Conservation (phyloP, 768 basidiomycete species). For the Lactarius deliciosus region DNA sequence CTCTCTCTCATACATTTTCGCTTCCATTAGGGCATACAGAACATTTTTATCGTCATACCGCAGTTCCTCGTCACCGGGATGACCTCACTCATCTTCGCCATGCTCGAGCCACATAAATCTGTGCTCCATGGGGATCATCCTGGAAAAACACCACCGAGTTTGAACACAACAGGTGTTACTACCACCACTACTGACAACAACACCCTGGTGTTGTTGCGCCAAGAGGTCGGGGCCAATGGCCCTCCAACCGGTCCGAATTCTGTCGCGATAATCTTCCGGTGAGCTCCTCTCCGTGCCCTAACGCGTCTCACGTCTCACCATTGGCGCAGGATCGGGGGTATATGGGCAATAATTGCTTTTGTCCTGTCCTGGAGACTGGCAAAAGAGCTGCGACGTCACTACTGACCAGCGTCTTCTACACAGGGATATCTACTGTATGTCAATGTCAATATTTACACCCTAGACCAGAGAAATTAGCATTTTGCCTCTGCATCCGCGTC, state of each 20-base stretch:
- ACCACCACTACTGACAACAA: neutral
- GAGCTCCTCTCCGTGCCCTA: slow-evolving; percentile 16
- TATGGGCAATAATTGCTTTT: slow-evolving; percentile 32
- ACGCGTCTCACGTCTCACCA: neutral
- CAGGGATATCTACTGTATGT: slow-evolving; percentile 3
- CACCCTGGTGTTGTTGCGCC: slow-evolving; percentile 9
- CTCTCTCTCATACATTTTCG: slow-evolving; percentile 9
- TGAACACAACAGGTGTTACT: slow-evolving; percentile 6
- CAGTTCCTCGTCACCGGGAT: slow-evolving; percentile 91
- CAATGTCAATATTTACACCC: neutral
- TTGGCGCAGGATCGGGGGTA: slow-evolving; percentile 30
- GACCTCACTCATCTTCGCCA: slow-evolving; percentile 80
- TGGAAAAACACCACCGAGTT: slow-evolving; percentile 19
- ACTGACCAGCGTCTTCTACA: slow-evolving; percentile 11
- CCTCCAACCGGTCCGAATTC: slow-evolving; percentile 37
- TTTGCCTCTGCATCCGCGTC: neutral
- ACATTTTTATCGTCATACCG: slow-evolving; percentile 89
- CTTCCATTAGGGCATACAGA: slow-evolving; percentile 81
- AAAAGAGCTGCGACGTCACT: slow-evolving; percentile 27
- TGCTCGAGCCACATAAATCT: slow-evolving; percentile 68
- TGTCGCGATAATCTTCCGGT: slow-evolving; percentile 44
- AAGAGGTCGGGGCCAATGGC: slow-evolving; percentile 25
- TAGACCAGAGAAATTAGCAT: neutral
- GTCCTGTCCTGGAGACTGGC: slow-evolving; percentile 31
- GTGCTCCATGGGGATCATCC: slow-evolving; percentile 30